Conservation (phyloP, 2,329 filamentous ascomycete species). For the Colletotrichum lupini region DNA sequence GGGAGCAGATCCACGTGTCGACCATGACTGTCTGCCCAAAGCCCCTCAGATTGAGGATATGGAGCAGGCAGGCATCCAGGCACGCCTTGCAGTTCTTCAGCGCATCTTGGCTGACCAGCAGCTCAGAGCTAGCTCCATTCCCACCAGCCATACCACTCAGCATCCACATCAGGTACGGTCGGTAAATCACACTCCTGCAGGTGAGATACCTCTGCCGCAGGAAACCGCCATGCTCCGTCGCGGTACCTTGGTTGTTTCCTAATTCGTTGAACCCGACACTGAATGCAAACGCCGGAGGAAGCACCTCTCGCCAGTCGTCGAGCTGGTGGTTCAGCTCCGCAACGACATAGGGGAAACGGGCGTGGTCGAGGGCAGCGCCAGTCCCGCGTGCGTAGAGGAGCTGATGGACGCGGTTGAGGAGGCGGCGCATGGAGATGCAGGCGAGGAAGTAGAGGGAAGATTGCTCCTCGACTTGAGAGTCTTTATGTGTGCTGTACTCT, state of each 20-base stretch:
- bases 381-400: slow-evolving; percentile 59
- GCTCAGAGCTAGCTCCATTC: slow-evolving; percentile 38
- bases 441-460: slow-evolving; percentile 64
- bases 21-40: slow-evolving; percentile 63
- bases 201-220: slow-evolving; percentile 62
- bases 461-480: slow-evolving; percentile 52
- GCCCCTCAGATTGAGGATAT: slow-evolving; percentile 58
- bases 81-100: slow-evolving; percentile 56
- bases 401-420: slow-evolving; percentile 60
- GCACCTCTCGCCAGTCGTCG: slow-evolving; percentile 59
- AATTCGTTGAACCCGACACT: slow-evolving; percentile 43
- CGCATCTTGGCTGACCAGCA: slow-evolving; percentile 45
- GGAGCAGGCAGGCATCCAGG: slow-evolving; percentile 58
- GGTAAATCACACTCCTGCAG: slow-evolving; percentile 63
- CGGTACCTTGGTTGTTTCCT: slow-evolving; percentile 39
- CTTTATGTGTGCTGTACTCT: slow-evolving; percentile 56
- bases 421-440: slow-evolving; percentile 61
- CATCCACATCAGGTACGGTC: slow-evolving; percentile 63
- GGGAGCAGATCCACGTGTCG: slow-evolving; percentile 65
- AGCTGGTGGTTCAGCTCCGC: slow-evolving; percentile 60
- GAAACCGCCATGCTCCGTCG: slow-evolving; percentile 58
- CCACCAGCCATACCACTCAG: slow-evolving; percentile 50
- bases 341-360: slow-evolving; percentile 59
- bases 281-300: slow-evolving; percentile 56
- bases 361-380: slow-evolving; percentile 55